Base-by-base conservation (phyloP, 164 flowering plant species). In the Warburgia ugandensis region DNA sequence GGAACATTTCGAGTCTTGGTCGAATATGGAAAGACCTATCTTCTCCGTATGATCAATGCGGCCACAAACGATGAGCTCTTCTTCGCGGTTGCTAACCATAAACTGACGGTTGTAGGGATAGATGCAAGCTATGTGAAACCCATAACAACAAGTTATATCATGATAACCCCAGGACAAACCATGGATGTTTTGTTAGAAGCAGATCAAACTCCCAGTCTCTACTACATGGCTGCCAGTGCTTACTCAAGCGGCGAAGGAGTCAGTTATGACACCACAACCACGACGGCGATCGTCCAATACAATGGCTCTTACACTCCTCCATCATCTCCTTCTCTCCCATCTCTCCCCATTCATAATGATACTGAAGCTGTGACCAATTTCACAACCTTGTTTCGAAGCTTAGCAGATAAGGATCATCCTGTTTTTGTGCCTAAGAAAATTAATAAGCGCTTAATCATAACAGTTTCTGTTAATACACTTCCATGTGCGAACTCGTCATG, bases 171-270 rank as follows among this genome's bases (percentile, higher is more conserved):
- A 7, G 65, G 69, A 9, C 64, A 65, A 23, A 60, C 65, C 29
- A 60, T 59, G 64, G 69, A 65, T 45, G 30, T 55, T 43, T 52
- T 65, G 0, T 12, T 65, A 12, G 35, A 35, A 13, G 69, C 69
- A 17, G 33, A 60, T 39, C 56, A 50, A 45, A 20, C 52, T 43
- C 51, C 50, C 5, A 55, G 35, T 32, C 48, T 47, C 28, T 65
- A 65, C 39, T 59, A 59, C 67, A 65, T 69, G 59, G 73, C 69
- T 13, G 56, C 69, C 1, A 53, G 55, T 17, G 53, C 59, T 31
- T 58, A 69, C 36, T 51, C 60, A 19, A 56, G 56, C 23, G 57
- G 23, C 12, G 13, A 17, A 10, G 55, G 27, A 1, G 36, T 44
- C 8, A 6, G 28, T 1, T 54, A 48, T 21, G 59, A 62, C 47